Conservation (phyloP, 106 monocot species). For the Xerophyta viscosa region DNA sequence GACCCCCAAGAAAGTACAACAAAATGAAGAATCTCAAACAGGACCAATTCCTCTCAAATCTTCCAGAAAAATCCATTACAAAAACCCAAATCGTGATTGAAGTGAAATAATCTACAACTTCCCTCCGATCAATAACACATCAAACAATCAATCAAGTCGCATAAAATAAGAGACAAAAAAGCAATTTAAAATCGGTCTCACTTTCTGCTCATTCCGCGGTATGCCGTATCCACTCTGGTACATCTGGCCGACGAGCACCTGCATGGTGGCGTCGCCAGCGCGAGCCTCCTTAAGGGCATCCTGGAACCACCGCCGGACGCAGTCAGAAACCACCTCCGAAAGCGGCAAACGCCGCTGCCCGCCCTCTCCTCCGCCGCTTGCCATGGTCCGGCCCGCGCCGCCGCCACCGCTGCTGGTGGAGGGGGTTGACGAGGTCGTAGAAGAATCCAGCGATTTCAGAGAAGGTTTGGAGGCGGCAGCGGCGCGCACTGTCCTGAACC, state of each 20-base stretch:
- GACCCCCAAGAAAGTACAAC: too few species aligned
- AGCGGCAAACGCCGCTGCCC: constrained; percentile 33
- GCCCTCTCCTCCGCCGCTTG: background rate
- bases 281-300: constrained; percentile 82
- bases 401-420: background rate
- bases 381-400: background rate
- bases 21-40: too few species aligned
- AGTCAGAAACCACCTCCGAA: constrained; percentile 72
- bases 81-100: too few species aligned
- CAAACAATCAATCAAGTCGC: too few species aligned
- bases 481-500: constrained; percentile 6
- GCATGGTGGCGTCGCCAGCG: constrained; percentile 71
- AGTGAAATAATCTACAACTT: too few species aligned
- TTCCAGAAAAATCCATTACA: too few species aligned
- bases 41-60: too few species aligned
- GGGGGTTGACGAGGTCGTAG: background rate
- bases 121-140: too few species aligned
- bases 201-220: constrained; percentile 47
- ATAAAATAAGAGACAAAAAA: too few species aligned
- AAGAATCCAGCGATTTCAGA: constrained; percentile 8
- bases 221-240: constrained; percentile 77
- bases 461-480: constrained; percentile 3
- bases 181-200: too few species aligned
- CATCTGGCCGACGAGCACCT: constrained; percentile 93
- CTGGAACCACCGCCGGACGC: constrained; percentile 77